Evolutionary conservation across 805 yeast genomes (phyloP).

Genomic region (Cyberlindnera suaveolens): DNA sequence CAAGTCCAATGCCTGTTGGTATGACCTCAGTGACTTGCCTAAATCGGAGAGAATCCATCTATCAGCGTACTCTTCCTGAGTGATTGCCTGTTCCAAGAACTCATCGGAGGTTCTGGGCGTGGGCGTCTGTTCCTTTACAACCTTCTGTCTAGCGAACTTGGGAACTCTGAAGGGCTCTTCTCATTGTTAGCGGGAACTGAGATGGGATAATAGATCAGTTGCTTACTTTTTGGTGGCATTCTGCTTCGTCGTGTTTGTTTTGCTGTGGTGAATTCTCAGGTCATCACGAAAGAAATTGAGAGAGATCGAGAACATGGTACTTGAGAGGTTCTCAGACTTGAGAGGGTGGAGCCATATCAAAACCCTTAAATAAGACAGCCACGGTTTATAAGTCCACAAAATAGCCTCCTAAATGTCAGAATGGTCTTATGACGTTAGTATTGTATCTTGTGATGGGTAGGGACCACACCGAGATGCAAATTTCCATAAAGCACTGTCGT

Average conservation of each 20-base stretch:
- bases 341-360: too few relatives aligned
- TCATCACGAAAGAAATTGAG: too few relatives aligned
- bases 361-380: too few relatives aligned
- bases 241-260: background rate
- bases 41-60: constrained; percentile 65
- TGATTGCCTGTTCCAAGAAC: constrained; percentile 47
- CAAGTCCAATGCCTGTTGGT: constrained; percentile 45
- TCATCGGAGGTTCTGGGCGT: constrained; percentile 39
- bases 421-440: too few relatives aligned
- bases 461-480: too few relatives aligned
- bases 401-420: too few relatives aligned
- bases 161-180: constrained; percentile 15
- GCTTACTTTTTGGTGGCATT: constrained; percentile 20
- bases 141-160: constrained; percentile 11
- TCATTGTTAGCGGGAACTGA: background rate
- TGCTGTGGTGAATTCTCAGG: background rate
- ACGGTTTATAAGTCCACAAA: too few relatives aligned
- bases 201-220: background rate
- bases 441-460: too few relatives aligned
- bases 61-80: constrained; percentile 70
- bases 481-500: too few relatives aligned
- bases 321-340: too few relatives aligned
- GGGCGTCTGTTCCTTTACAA: constrained; percentile 1
- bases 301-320: too few relatives aligned
- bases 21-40: constrained; percentile 58